phyloP scores from a whole-genome alignment of 257 asterid species.

The Avicennia marina region DNA sequence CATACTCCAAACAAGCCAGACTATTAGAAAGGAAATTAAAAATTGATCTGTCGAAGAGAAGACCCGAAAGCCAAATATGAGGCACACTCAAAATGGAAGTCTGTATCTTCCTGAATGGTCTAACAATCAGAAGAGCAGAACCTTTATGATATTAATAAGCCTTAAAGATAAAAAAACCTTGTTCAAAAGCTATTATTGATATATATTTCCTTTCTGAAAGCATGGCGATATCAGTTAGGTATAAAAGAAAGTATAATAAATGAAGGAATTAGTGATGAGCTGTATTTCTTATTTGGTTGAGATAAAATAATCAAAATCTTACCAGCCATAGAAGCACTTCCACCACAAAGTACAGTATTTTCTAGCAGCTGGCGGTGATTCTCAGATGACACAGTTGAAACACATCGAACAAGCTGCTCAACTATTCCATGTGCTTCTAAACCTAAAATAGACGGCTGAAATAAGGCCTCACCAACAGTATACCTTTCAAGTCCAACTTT shows the following conservation, averaged over 20 bases:
- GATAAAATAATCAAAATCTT: slow-evolving; percentile 12
- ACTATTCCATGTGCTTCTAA: slow-evolving; percentile 87
- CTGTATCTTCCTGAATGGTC: neutral
- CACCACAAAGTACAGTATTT: slow-evolving; percentile 96
- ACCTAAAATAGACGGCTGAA: slow-evolving; percentile 79
- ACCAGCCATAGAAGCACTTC: slow-evolving; percentile 87
- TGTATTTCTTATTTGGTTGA: neutral
- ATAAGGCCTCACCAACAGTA: slow-evolving; percentile 86
- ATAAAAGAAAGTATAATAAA: neutral
- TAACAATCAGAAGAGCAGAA: too few species aligned
- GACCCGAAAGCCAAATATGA: neutral
- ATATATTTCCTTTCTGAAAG: too few species aligned
- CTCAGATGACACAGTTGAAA: slow-evolving; percentile 85
- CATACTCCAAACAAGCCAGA: neutral
- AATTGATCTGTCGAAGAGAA: neutral
- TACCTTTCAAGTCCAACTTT: slow-evolving; percentile 81
- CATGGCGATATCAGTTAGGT: too few species aligned
- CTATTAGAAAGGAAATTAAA: neutral
- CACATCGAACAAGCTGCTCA: slow-evolving; percentile 91
- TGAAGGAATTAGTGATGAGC: slow-evolving; percentile 5
- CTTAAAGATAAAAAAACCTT: too few species aligned
- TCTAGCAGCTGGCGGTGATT: slow-evolving; percentile 94
- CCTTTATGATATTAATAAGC: too few species aligned
- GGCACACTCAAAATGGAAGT: too few species aligned
- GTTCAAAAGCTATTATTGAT: too few species aligned